Evolutionary conservation across 495 filamentous ascomycete genomes (phyloP), one percentile per base, ranked within the genome.

Genomic region (Lasiosphaeria ovina): DNA sequence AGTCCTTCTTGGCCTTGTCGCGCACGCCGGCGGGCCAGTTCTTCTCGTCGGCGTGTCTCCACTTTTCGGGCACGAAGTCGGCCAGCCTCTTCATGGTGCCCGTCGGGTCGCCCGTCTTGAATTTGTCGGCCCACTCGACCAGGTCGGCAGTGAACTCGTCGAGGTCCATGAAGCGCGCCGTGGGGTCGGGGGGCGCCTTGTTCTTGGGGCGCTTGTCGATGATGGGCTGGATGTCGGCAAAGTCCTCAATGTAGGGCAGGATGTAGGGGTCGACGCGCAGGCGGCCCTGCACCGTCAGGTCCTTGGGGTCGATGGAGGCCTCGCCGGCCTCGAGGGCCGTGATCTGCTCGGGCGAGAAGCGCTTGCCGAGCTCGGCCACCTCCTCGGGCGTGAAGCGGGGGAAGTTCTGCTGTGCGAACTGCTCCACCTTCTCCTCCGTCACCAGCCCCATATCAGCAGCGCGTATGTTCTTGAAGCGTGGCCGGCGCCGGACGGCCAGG

Each of bases 271-370:
- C 94, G 47, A 71, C 73, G 51, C 89, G 86, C 51, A 88, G 68
- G 3, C 81, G 78, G 54, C 86, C 87, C 72, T 92, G 88, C 42
- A 85, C 81, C 7, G 84, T 82, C 69, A 98, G 73, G 73, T 98
- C 91, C 60, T 82, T 75, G 14, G 87, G 83, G 73, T 90, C 83
- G 74, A 98, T 89, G 59, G 90, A 85, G 9, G 81, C 79, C 74
- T 98, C 94, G 60, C 89, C 94, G 55, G 89, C 91, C 74, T 92
- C 80, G 74, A 98, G 86, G 50, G 92, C 90, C n/a, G 78, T 79
- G 60, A 97, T 78, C 75, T 98, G 94, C 61, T 86, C 82, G 12
- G 87, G 81, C 6, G 89, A 89, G 79, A 96, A 98, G 59, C 80
- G 77, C 63, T 84, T 76, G 35, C 71, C 64, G 42, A 98, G 80